Evolutionary conservation across 371 early-diverging fungal species (phyloP), one percentile per base, ranked within the genome.

Genomic region (Ordospora pajunii): DNA sequence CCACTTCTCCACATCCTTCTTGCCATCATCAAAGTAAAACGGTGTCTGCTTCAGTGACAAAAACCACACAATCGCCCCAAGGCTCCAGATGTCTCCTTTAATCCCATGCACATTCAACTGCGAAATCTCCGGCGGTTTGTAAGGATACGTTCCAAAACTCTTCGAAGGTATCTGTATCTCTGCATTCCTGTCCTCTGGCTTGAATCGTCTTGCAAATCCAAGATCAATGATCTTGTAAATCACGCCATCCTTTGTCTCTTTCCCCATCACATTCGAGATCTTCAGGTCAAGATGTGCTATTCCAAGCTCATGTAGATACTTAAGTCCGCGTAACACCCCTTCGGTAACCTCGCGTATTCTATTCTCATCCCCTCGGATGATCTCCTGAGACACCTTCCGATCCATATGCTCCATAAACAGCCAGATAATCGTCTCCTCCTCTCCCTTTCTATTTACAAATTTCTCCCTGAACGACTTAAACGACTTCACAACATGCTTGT

Each of bases 61-160:
- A 68, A 76, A 83, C 75, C 81, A 77, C 2, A 64, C 64, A 54
- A 80, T 75, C 0, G 80, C 79, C 21, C 86, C 86, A 11, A 86
- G 14, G 46, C 85, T 79, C 82, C 82, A 86, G 23, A 86, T 83
- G 62, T 86, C 86, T 25, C 76, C 44, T 48, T 80, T 77, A 3
- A 78, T 17, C 9, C 84, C 83, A 65, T 86, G 86, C 12, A 80
- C 53, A 63, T 78, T 82, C 32, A 72, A 32, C n/a, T 70, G 45
- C 19, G 83, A 76, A 9, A 79, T 74, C 70, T 86, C 86, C 7
- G 86, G 86, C 12, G 86, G 78, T 72, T 86, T 86, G 74, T 84
- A 86, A 21, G 86, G 86, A 78, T 75, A 86, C 25, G 86, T 86
- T 14, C 86, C 86, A 75, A 83, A 86, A 45, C 77, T 75, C 54